Conservation (phyloP, 2,329 filamentous ascomycete genomes). For the Neofusicoccum umdonicola region DNA sequence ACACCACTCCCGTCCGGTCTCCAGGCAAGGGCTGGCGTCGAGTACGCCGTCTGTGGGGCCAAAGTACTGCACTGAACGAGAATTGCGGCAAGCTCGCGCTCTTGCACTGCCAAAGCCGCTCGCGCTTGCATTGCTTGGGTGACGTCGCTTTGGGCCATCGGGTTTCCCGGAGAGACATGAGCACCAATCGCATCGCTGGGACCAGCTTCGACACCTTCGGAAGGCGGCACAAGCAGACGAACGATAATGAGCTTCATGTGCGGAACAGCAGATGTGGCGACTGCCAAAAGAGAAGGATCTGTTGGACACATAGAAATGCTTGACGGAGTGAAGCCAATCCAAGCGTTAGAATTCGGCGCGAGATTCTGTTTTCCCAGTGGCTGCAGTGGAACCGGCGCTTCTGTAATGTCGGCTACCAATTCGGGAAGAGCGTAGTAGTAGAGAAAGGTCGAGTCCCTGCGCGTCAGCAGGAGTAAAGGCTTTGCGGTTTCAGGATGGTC, state of each 20-base stretch:
- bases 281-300: slow-evolving; percentile 54
- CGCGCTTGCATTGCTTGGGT: slow-evolving; percentile 53
- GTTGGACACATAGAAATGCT: slow-evolving; percentile 56
- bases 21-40: slow-evolving; percentile 62
- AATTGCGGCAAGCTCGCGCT: slow-evolving; percentile 60
- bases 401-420: background rate
- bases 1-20: slow-evolving; percentile 60
- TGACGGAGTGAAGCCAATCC: slow-evolving; percentile 62
- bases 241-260: slow-evolving; percentile 63
- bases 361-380: slow-evolving; percentile 59
- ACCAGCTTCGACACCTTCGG: background rate
- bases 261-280: slow-evolving; percentile 60
- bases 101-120: slow-evolving; percentile 51
- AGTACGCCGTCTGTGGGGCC: slow-evolving; percentile 63
- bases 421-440: slow-evolving; percentile 52
- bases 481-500: slow-evolving; percentile 47
- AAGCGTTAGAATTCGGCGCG: slow-evolving; percentile 62
- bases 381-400: slow-evolving; percentile 26
- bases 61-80: slow-evolving; percentile 58
- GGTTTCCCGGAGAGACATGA: background rate
- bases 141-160: background rate
- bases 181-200: background rate
- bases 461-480: slow-evolving; percentile 53
- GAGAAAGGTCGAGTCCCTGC: slow-evolving; percentile 58
- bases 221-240: slow-evolving; percentile 53